Evolutionary conservation across 805 yeast species (phyloP), one percentile per base, ranked within the genome.

Genomic region (Kodamaea laetipori): DNA sequence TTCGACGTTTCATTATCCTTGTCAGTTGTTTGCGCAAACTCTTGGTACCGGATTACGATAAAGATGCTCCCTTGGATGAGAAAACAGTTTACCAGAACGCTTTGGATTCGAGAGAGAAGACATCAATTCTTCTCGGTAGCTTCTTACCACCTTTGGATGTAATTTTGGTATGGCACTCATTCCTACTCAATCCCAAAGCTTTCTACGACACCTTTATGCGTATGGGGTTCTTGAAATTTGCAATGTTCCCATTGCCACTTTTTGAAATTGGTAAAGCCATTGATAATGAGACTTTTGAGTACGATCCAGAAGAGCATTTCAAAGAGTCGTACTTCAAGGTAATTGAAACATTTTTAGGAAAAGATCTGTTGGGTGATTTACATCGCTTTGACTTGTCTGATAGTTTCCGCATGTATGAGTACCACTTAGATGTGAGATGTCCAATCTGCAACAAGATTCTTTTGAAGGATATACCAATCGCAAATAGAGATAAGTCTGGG

Each of bases 111-210:
- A 26, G 30, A 26, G 30, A 26, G n/a, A 26, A 26, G 30, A 10
- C 30, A n/a, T 26, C 27, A 8, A 18, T 25, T 7, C 18, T 30
- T 30, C 19, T 39, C 15, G 27, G 4, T 4, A n/a, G 17, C 13
- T 11, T 45, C 12, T 33, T 53, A 9, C 62, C 62, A 2, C 60
- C 61, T 2, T 42, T 58, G 36, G 63, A 58, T 39, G 53, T 58
- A 2, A 12, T 56, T 15, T 41, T 57, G 53, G 55, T 58, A 11
- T 58, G 62, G 63, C 55, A 58, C 33, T 47, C 58, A 1, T 55
- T 57, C 38, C 31, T 56, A 30, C 46, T 56, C 42, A 55, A 57
- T 23, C 57, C 61, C 4, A 37, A 37, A 27, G 18, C 53, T 1
- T 49, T 39, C 31, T 49, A 51, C 33, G 58, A 57, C 17, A 42